Conservation (phyloP, 352 stramenopile species). For the Globisporangium radiosum region DNA sequence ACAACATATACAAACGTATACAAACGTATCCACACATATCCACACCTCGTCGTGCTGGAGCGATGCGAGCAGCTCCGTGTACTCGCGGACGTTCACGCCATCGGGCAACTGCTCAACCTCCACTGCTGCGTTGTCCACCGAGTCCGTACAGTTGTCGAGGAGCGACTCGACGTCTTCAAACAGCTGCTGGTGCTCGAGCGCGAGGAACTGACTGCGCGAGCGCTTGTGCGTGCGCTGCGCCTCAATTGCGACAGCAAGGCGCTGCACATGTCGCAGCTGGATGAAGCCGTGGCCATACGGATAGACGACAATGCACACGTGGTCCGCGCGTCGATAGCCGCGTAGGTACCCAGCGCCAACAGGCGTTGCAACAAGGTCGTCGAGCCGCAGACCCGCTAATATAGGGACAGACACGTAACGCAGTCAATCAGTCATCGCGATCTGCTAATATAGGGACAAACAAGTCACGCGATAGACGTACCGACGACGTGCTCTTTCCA, state of each 20-base stretch:
- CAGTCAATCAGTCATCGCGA: too few species aligned
- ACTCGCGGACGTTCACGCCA: conserved; percentile 25
- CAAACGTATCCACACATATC: too few species aligned
- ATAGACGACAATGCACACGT: conserved; percentile 64
- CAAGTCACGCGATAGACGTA: conserved; percentile 11
- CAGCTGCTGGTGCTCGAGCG: conserved; percentile 62
- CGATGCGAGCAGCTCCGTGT: conserved; percentile 36
- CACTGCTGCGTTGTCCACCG: background rate
- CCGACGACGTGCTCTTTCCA: conserved; percentile 66
- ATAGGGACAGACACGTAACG: too few species aligned
- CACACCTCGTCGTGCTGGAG: conserved; percentile 41
- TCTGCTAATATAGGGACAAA: background rate
- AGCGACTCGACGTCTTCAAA: conserved; percentile 63
- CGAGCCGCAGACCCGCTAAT: conserved; percentile 30
- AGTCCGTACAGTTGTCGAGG: conserved; percentile 33
- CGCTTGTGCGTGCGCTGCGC: conserved; percentile 35
- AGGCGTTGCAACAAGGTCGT: conserved; percentile 64
- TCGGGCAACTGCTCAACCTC: conserved; percentile 3
- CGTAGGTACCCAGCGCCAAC: conserved; percentile 55
- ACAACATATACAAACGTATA: too few species aligned
- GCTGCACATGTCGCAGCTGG: conserved; percentile 45
- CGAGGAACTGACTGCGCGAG: conserved; percentile 40
- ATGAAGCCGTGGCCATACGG: conserved; percentile 74
- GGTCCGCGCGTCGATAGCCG: conserved; percentile 42
- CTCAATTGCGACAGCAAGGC: conserved; percentile 26